Percentiles rank a stretch among this genome's conserved stretches.
Conservation (phyloP, 2,329 filamentous ascomycete species). For the Ophiostoma tasmaniense region DNA sequence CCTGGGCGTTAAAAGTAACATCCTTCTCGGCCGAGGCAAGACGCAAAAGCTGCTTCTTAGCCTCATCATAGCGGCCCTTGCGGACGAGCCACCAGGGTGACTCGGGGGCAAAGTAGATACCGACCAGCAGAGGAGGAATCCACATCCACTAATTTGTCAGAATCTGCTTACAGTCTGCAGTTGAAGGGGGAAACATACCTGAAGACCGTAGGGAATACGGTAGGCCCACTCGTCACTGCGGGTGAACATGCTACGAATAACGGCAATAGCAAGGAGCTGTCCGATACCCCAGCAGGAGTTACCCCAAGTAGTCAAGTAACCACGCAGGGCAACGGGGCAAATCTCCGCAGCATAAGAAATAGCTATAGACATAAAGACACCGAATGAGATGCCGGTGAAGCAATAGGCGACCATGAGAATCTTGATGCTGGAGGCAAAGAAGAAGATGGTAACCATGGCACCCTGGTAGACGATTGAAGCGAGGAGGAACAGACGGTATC, state of each 20-base stretch:
- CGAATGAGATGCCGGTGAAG: conserved; percentile 6
- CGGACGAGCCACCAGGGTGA: conserved; percentile 27
- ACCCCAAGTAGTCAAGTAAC: conserved; percentile 17
- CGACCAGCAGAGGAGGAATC: conserved; percentile 11
- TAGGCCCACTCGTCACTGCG: background rate
- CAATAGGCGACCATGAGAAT: conserved; percentile 8
- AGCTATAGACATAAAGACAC: conserved; percentile 19
- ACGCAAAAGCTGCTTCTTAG: conserved; percentile 31
- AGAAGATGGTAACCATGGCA: conserved; percentile 24
- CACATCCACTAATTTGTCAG: conserved; percentile 15
- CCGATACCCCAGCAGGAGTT: conserved; percentile 22
- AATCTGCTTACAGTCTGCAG: background rate
- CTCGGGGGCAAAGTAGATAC: conserved; percentile 16
- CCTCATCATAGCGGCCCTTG: conserved; percentile 34
- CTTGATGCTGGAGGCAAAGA: background rate
- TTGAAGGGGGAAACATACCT: background rate
- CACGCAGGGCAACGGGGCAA: conserved; percentile 15
- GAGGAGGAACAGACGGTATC: conserved; percentile 6
- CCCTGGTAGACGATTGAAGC: conserved; percentile 24
- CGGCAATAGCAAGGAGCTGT: conserved; percentile 16
- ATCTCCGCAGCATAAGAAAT: conserved; percentile 18
- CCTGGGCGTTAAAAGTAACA: conserved; percentile 20
- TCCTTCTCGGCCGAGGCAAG: conserved; percentile 28
- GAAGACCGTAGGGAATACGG: background rate
- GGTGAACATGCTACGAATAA: conserved; percentile 15